These are phyloP conservation scores for Sistotremastrum niveocremeum DNA, from an alignment of 768 basidiomycete species.

Conservation along the genomic window DNA sequence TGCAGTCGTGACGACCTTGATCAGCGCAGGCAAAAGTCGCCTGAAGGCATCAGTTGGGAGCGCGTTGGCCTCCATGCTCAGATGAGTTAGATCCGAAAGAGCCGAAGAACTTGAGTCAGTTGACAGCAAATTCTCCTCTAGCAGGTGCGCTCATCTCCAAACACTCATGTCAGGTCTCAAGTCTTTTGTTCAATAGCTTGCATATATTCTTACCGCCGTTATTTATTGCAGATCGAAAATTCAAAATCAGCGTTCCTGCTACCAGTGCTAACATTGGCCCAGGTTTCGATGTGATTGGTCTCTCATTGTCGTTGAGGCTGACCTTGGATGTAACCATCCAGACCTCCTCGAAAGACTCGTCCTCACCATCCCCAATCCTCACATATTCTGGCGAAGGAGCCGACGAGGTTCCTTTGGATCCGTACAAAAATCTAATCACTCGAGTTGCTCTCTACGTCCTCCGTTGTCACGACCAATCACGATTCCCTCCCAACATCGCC, in stretches of 20 bases:
- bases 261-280: slow-evolving; percentile 98
- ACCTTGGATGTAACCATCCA: slow-evolving; percentile 50
- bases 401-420: slow-evolving; percentile 79
- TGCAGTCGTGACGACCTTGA: slow-evolving; percentile 45
- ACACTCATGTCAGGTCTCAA: too few species aligned
- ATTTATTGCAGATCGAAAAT: slow-evolving; percentile 3
- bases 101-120: too few species aligned
- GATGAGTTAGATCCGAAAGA: too few species aligned
- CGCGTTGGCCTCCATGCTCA: too few species aligned
- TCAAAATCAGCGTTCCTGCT: slow-evolving; percentile 82
- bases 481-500: slow-evolving; percentile 63
- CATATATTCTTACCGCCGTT: too few species aligned
- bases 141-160: too few species aligned
- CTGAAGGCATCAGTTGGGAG: slow-evolving; percentile 24
- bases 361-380: slow-evolving; percentile 44
- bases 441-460: slow-evolving; percentile 96
- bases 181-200: too few species aligned
- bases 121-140: too few species aligned
- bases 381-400: slow-evolving; percentile 83
- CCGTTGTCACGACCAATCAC: slow-evolving; percentile 65
- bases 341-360: slow-evolving; percentile 14
- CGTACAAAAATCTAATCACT: slow-evolving; percentile 94
- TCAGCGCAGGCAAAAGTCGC: slow-evolving; percentile 43
- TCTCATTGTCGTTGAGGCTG: slow-evolving; percentile 81
- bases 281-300: slow-evolving; percentile 98